phyloP scores from a whole-genome alignment of 2,329 filamentous ascomycete species.

The Ophiocordyceps camponoti-leonardi region DNA sequence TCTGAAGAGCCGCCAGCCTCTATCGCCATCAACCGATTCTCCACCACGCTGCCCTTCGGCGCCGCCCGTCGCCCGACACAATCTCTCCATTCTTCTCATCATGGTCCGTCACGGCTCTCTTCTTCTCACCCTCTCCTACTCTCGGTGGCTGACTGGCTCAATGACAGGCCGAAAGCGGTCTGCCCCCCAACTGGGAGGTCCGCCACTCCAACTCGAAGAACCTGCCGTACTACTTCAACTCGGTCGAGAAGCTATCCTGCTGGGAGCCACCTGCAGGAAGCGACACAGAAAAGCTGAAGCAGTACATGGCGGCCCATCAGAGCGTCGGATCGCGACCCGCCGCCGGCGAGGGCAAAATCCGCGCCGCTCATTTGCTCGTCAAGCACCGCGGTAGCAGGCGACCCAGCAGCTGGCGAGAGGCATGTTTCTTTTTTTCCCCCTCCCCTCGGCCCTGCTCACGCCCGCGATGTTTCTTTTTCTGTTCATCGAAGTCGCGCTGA shows the following conservation, averaged over 20 bases:
- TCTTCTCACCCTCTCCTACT: not conserved
- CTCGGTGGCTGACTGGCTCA: not conserved
- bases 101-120: too few species aligned
- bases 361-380: slow-evolving; percentile 79
- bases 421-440: not conserved
- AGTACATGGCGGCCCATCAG: slow-evolving; percentile 84
- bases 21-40: too few species aligned
- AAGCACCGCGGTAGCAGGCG: slow-evolving; percentile 83
- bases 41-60: too few species aligned
- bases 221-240: slow-evolving; percentile 97
- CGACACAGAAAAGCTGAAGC: slow-evolving; percentile 81
- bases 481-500: not conserved
- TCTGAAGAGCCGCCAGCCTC: too few species aligned
- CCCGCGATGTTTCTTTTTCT: too few species aligned
- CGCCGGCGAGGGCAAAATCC: slow-evolving; percentile 63
- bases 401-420: slow-evolving; percentile 83
- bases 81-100: too few species aligned
- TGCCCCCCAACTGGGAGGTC: slow-evolving; percentile 83
- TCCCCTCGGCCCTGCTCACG: not conserved
- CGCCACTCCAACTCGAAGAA: slow-evolving; percentile 97
- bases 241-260: slow-evolving; percentile 67
- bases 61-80: too few species aligned
- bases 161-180: slow-evolving; percentile 52
- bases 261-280: slow-evolving; percentile 88
- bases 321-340: slow-evolving; percentile 31